Evolutionary conservation across 2,329 filamentous ascomycete genomes (phyloP).

Genomic region (Grosmannia clavigera): DNA sequence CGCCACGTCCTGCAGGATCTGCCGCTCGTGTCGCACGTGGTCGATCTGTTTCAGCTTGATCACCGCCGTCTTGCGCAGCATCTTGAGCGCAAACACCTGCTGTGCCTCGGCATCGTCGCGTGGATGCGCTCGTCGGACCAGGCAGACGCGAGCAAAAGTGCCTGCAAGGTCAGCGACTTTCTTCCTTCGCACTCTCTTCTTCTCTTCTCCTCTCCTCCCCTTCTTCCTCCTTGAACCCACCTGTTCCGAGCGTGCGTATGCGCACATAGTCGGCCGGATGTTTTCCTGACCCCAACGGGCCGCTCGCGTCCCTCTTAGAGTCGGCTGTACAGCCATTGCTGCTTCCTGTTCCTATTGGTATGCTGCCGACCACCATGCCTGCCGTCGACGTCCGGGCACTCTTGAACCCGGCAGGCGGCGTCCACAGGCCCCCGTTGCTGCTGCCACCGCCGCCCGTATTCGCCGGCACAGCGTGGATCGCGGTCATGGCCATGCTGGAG

Average conservation of each 20-base stretch:
- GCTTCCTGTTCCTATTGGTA: background rate
- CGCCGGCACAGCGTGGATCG: background rate
- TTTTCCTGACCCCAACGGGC: background rate
- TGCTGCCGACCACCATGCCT: background rate
- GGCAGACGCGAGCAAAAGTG: conserved; percentile 72
- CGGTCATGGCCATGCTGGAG: background rate
- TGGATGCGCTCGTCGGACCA: conserved; percentile 51
- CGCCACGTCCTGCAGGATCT: conserved; percentile 63
- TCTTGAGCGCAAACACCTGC: conserved; percentile 72
- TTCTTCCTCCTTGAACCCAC: background rate
- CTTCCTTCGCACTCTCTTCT: background rate
- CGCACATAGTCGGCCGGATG: conserved; percentile 53
- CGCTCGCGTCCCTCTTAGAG: background rate
- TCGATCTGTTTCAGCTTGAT: conserved; percentile 78
- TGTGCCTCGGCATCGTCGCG: conserved; percentile 37
- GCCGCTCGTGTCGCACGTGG: conserved; percentile 73
- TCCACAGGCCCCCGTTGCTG: background rate
- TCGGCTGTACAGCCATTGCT: background rate
- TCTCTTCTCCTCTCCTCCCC: conserved; percentile 23
- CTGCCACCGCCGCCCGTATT: background rate
- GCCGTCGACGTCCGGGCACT: background rate
- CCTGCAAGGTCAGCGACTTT: conserved; percentile 17
- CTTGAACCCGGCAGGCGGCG: background rate
- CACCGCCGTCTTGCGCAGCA: conserved; percentile 59
- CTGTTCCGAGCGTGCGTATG: conserved; percentile 65